phyloP scores from a whole-genome alignment of 2,329 filamentous ascomycete genomes.

The Colletotrichum musae region DNA sequence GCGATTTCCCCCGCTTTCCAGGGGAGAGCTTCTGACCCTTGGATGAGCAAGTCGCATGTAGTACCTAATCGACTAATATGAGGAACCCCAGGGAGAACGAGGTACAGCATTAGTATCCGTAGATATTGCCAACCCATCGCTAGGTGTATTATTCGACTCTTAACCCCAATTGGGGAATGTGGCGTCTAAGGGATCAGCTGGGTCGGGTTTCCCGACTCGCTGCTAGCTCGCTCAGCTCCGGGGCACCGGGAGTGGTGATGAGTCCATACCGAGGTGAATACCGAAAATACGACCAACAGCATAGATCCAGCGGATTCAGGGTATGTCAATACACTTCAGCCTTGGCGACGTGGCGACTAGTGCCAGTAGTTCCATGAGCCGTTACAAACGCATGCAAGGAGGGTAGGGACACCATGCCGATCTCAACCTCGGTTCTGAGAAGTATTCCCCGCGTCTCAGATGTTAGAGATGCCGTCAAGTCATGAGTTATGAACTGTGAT shows the following conservation, averaged over 20 bases:
- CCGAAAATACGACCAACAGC: slow-evolving; percentile 1
- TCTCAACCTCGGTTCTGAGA: too few relatives aligned
- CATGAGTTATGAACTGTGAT: too few relatives aligned
- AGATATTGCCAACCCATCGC: slow-evolving; percentile 1
- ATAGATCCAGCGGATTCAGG: background rate
- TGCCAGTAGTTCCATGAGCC: too few relatives aligned
- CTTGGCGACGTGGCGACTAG: background rate
- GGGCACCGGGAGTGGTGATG: background rate
- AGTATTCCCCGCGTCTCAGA: too few relatives aligned
- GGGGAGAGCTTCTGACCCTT: background rate
- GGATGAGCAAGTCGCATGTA: background rate
- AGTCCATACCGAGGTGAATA: slow-evolving; percentile 3
- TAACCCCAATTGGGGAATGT: background rate
- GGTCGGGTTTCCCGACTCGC: background rate
- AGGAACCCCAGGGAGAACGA: background rate
- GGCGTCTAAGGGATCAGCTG: slow-evolving; percentile 11
- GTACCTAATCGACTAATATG: background rate
- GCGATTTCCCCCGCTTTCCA: background rate
- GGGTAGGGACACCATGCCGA: too few relatives aligned
- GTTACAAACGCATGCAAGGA: too few relatives aligned
- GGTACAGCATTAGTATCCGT: too few relatives aligned
- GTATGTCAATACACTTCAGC: background rate
- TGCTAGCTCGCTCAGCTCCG: slow-evolving; percentile 8
- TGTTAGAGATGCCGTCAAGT: too few relatives aligned
- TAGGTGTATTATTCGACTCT: slow-evolving; percentile 10